Percentiles rank a stretch among this genome's conserved stretches.
phyloP scores from a whole-genome alignment of 164 flowering plant species.

The Aristolochia contorta region DNA sequence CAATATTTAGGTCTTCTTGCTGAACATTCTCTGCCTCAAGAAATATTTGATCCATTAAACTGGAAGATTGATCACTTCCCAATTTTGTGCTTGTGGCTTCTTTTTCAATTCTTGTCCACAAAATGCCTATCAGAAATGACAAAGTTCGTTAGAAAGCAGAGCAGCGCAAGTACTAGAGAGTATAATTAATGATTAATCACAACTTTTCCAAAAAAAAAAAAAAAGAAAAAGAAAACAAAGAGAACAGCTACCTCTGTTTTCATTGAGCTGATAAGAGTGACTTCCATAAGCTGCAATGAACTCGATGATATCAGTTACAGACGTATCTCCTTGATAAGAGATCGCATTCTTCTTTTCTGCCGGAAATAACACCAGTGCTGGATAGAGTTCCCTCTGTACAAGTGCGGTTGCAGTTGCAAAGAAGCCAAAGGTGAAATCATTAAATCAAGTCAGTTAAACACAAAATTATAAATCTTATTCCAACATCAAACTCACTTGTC shows the following conservation, averaged over 20 bases:
- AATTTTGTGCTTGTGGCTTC: conserved; percentile 11
- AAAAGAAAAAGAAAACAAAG: too few species aligned
- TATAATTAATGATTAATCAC: too few species aligned
- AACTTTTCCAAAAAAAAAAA: too few species aligned
- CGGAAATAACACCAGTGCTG: conserved; percentile 65
- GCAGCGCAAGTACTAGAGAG: neutral
- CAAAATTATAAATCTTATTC: too few species aligned
- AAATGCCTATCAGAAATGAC: conserved; percentile 22
- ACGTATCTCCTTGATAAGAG: conserved; percentile 54
- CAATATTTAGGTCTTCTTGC: conserved; percentile 28
- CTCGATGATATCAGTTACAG: conserved; percentile 48
- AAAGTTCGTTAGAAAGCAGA: neutral
- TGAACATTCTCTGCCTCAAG: conserved; percentile 10
- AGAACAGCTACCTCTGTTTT: conserved; percentile 32
- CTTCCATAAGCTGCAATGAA: conserved; percentile 64
- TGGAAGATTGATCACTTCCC: conserved; percentile 9
- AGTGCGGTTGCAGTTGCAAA: conserved; percentile 4
- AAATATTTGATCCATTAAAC: conserved; percentile 7
- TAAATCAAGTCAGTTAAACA: neutral
- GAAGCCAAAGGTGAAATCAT: neutral
- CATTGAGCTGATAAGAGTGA: conserved; percentile 32
- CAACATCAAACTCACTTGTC: too few species aligned
- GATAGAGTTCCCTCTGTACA: conserved; percentile 77
- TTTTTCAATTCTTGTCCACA: conserved; percentile 21
- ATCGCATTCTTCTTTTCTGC: conserved; percentile 48